Evolutionary conservation across 805 yeast genomes (phyloP).

Genomic region (Metschnikowia gelsemii): DNA sequence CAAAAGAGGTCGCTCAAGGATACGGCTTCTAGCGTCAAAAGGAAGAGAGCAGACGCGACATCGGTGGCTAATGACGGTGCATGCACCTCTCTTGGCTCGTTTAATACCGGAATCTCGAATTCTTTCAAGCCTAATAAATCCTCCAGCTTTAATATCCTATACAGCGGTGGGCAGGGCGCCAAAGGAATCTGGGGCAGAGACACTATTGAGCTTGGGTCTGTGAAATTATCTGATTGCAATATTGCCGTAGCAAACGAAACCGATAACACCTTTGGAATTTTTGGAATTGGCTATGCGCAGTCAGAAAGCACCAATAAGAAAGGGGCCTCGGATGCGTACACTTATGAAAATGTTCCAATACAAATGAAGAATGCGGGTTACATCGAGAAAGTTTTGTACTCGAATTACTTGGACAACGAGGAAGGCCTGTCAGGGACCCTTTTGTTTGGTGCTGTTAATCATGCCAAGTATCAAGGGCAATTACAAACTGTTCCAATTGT

Average conservation of each 20-base stretch:
- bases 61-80: too few species aligned
- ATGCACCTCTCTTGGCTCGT: neutral
- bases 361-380: slow-evolving; percentile 54
- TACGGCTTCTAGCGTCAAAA: too few species aligned
- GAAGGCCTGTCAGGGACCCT: slow-evolving; percentile 25
- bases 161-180: neutral
- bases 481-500: slow-evolving; percentile 42
- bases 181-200: neutral
- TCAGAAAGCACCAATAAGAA: neutral
- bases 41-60: too few species aligned
- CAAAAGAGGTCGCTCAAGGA: too few species aligned
- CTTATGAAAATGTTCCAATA: neutral
- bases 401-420: slow-evolving; percentile 49
- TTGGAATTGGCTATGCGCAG: neutral
- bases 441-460: slow-evolving; percentile 14
- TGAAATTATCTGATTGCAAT: neutral
- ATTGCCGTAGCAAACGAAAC: neutral
- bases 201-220: neutral
- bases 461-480: slow-evolving; percentile 6
- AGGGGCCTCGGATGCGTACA: neutral
- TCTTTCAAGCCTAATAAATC: neutral
- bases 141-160: neutral
- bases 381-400: slow-evolving; percentile 56
- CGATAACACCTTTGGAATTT: neutral
- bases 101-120: neutral